Percentiles rank a stretch among this genome's conserved stretches.
Evolutionary conservation across 352 stramenopile species (phyloP).

Genomic region (Globisporangium alternatum): DNA sequence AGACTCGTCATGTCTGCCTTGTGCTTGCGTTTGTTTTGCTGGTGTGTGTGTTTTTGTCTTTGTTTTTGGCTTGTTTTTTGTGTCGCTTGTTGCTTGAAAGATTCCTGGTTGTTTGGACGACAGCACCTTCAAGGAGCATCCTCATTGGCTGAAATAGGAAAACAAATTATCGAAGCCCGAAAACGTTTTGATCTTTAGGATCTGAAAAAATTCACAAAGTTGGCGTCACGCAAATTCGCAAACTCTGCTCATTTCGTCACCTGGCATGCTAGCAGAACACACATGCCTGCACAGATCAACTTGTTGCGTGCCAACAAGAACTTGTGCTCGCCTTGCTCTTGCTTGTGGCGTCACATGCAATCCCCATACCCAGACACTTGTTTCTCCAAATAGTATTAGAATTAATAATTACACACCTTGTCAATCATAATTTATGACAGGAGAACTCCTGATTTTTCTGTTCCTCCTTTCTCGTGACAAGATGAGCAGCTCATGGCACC

Average conservation of each 20-base stretch:
- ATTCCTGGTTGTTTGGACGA: conserved; percentile 5
- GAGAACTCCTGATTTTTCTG: not conserved
- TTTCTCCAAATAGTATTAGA: not conserved
- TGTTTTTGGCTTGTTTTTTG: not conserved
- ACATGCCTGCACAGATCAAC: too few species aligned
- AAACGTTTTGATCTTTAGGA: not conserved
- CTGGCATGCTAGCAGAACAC: not conserved
- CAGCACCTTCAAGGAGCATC: not conserved
- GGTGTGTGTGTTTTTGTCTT: not conserved
- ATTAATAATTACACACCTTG: not conserved
- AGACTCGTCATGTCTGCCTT: conserved; percentile 13
- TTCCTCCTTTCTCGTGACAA: not conserved
- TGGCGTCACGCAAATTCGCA: not conserved
- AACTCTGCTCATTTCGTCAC: not conserved
- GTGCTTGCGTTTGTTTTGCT: not conserved
- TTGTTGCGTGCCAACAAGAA: not conserved
- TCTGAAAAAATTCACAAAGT: not conserved
- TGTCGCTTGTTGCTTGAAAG: conserved; percentile 1
- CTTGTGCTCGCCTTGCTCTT: not conserved
- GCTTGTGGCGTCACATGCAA: too few species aligned
- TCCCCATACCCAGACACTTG: not conserved
- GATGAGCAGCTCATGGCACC: not conserved
- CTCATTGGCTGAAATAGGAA: not conserved
- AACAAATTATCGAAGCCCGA: not conserved
- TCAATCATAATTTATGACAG: not conserved